Base-by-base conservation (phyloP, 192 early-diverging fungal species). In the Bifiguratus adelaidae region DNA sequence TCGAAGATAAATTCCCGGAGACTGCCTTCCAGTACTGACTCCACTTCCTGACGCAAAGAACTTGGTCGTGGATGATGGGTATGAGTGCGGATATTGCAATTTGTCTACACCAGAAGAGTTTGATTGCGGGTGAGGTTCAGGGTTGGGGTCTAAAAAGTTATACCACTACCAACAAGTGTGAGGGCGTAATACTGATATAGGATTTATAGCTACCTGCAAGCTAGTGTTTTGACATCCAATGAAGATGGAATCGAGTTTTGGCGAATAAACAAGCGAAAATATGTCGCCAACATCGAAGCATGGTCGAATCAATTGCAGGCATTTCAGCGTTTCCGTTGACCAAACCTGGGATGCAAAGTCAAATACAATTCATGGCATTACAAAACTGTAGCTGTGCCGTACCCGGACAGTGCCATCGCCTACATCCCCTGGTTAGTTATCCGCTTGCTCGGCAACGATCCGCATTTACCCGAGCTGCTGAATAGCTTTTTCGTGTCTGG, bases 211-310 rank as follows among this genome's bases (percentile, higher is more conserved):
- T 70, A 70, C 74, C 68, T 85, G 82, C 46, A 88, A 77, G 48
- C 78, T 81, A 7, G 85, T 85, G 56, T 88, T 83, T 52, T 88
- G 82, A 47, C 82, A 80, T 0, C 85, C 85, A 46, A 88, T 74
- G 26, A 76, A 80, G 46, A 88, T 49, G 4, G 57, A 67, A 9
- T 78, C 73, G 4, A 60, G 61, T 12, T 46, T 21, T 13, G 56
- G 56, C 11, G 73, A 80, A 48, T 78, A 80, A 21, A 76, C 82
- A 3, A 85, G 47, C 0, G 81, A 77, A 41, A 85, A 74, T 3
- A 88, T 50, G 20, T 81, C 81, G 3, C 85, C 85, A 4, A 84
- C 76, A 52, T 88, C 80, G 30, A 74, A 73, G 6, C 77, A 77
- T 9, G 79, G 76, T 48, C 80, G 74, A 9, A 88, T 63, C 5